Evolutionary conservation across 129 eudicot genomes (phyloP).

Genomic region (Escallonia herrerae): DNA sequence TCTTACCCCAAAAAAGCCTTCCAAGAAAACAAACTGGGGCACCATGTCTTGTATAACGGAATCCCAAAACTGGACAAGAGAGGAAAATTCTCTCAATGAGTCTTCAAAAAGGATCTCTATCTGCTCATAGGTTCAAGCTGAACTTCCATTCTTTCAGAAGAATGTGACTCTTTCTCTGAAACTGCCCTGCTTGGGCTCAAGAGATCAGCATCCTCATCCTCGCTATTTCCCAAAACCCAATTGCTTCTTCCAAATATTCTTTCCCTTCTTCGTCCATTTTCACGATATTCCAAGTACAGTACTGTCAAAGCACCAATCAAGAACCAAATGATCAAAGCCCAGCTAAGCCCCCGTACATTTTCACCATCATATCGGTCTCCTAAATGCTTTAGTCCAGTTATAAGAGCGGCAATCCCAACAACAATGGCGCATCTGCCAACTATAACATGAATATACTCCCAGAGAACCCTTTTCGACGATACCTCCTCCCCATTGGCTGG

Average conservation of each 20-base stretch:
- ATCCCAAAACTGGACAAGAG: constrained; percentile 14
- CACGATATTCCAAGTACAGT: constrained; percentile 59
- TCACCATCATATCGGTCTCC: constrained; percentile 80
- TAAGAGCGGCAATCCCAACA: constrained; percentile 59
- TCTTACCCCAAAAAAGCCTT: constrained; percentile 19
- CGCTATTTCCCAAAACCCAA: constrained; percentile 73
- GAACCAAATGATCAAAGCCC: constrained; percentile 76
- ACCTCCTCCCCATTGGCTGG: constrained; percentile 46
- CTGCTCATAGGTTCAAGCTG: constrained; percentile 69
- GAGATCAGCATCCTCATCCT: constrained; percentile 79
- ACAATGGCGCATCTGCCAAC: constrained; percentile 57
- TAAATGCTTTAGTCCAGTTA: constrained; percentile 82
- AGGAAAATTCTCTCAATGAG: constrained; percentile 4
- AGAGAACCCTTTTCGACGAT: constrained; percentile 40
- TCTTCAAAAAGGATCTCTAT: constrained; percentile 26
- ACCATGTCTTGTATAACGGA: constrained; percentile 1
- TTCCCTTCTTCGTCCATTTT: constrained; percentile 27
- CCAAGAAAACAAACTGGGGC: constrained; percentile 3
- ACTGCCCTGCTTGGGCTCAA: constrained; percentile 37
- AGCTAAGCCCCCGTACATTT: constrained; percentile 47
- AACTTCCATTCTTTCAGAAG: constrained; percentile 70
- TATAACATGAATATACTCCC: constrained; percentile 77
- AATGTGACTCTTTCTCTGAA: constrained; percentile 33
- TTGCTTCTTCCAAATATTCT: constrained; percentile 40
- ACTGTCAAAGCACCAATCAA: constrained; percentile 34